Evolutionary conservation across 768 basidiomycete genomes (phyloP), one percentile per base, ranked within the genome.

Genomic region (Naematelia encephala): DNA sequence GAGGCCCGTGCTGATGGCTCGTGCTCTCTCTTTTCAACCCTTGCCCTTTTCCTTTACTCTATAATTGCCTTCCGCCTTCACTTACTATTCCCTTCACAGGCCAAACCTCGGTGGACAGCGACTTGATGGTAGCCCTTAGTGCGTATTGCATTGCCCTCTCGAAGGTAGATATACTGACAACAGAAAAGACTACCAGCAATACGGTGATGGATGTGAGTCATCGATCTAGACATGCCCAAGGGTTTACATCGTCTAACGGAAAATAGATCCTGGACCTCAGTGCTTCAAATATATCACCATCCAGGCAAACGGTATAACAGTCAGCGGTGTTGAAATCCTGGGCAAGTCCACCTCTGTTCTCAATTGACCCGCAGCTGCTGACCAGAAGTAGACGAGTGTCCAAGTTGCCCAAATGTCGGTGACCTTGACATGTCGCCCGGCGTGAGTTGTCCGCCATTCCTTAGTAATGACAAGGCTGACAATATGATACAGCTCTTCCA

Each of bases 271-370:
- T 42, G 72, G 72, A 27, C 72, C 72, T n/a, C 63, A 74, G 53
- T 74, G 72, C 55, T 74, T 71, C 64, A 71, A 69, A 29, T 52
- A 25, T 12, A 71, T 74, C 50, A 63, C 64, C 11, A 60, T 74
- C 30, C 61, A 67, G 34, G 65, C 66, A 13, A 69, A 69, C 55
- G 69, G 69, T 23, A 59, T 63, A 22, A 68, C 65, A 14, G 63
- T 65, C 23, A 39, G 60, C 19, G 69, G 71, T n/a, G 59, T 70
- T n/a, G 45, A 58, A 27, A 67, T 72, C 45, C 48, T 64, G 14
- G 67, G 67, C 65, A 30, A 60, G 63, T 60, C 11, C 3, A 54
- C 11, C 12, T 11, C 42, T 54, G 2, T 5, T 43, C n/a, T 22
- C n/a, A 43, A 16, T 44, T 54, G 21, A 13, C 50, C 13, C 21